Conservation (phyloP, 106 monocot species). For the Platanthera guangdongensis region DNA sequence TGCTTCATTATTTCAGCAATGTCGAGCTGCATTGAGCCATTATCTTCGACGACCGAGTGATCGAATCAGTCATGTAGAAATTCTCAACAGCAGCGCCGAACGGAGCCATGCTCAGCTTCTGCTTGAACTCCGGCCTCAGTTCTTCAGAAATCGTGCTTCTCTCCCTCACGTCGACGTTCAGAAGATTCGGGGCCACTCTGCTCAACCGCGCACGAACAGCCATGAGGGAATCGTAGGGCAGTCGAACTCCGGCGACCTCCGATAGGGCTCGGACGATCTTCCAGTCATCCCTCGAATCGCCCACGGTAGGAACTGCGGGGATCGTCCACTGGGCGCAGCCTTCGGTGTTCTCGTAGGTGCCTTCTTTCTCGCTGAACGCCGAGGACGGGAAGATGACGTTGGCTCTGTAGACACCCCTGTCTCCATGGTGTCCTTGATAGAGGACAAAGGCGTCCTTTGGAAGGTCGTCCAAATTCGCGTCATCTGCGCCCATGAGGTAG, state of each 20-base stretch:
- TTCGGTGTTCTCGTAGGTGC: constrained; percentile 92
- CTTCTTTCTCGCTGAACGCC: constrained; percentile 98
- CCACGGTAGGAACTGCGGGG: constrained; percentile 96
- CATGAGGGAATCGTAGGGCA: constrained; percentile 69
- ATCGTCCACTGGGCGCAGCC: constrained; percentile 87
- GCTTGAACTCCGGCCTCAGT: constrained; percentile 43
- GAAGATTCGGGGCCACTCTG: constrained; percentile 76
- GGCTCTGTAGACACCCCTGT: constrained; percentile 86
- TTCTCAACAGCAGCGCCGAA: constrained; percentile 59
- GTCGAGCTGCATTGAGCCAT: constrained; percentile 93
- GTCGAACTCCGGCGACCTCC: constrained; percentile 67
- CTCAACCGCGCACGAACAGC: constrained; percentile 58
- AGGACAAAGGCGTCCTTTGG: constrained; percentile 90
- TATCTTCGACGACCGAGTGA: constrained; percentile 94
- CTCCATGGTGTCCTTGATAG: constrained; percentile 97
- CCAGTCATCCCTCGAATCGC: constrained; percentile 98
- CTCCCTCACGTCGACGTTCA: constrained; percentile 77
- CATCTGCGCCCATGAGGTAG: constrained; percentile 95
- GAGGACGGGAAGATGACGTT: constrained; percentile 82
- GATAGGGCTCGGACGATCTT: constrained; percentile 90
- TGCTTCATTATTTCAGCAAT: constrained; percentile 54
- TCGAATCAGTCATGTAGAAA: constrained; percentile 96
- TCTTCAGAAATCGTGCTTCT: constrained; percentile 31
- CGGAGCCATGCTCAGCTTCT: constrained; percentile 37
- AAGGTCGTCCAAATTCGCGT: constrained; percentile 47